Evolutionary conservation across 1,284 basidiomycete genomes (phyloP).

Genomic region (Tetrapyrgos nigripes): DNA sequence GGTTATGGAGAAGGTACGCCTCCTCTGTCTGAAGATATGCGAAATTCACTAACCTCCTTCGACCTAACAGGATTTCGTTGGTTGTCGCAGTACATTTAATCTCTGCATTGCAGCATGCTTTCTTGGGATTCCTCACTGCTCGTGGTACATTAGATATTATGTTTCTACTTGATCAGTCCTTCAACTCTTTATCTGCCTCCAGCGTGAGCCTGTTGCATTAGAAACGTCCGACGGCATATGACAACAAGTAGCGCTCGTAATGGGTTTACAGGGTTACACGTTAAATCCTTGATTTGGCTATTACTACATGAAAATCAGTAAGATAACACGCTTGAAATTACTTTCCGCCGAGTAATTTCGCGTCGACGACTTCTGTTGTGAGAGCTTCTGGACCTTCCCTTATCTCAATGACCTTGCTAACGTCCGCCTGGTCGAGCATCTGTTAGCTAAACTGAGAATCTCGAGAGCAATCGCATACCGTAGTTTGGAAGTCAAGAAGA

Average conservation of each 20-base stretch:
- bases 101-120: background rate
- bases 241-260: no score
- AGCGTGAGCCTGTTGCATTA: no score
- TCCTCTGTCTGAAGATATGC: background rate
- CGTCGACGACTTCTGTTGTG: slow-evolving; percentile 74
- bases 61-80: slow-evolving; percentile 84
- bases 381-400: slow-evolving; percentile 82
- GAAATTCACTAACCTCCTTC: slow-evolving; percentile 11
- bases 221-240: no score
- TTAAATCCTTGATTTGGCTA: no score
- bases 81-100: slow-evolving; percentile 90
- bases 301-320: no score
- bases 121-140: background rate
- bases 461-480: slow-evolving; percentile 50
- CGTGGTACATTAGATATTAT: background rate
- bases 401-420: slow-evolving; percentile 81
- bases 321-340: background rate
- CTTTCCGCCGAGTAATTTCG: slow-evolving; percentile 56
- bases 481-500: slow-evolving; percentile 79
- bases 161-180: background rate
- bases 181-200: no score
- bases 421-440: slow-evolving; percentile 63
- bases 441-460: background rate
- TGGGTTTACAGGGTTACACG: no score
- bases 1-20: slow-evolving; percentile 93